Base-by-base conservation (phyloP, 2,329 filamentous ascomycete species). In the Cladosporium sp. region DNA sequence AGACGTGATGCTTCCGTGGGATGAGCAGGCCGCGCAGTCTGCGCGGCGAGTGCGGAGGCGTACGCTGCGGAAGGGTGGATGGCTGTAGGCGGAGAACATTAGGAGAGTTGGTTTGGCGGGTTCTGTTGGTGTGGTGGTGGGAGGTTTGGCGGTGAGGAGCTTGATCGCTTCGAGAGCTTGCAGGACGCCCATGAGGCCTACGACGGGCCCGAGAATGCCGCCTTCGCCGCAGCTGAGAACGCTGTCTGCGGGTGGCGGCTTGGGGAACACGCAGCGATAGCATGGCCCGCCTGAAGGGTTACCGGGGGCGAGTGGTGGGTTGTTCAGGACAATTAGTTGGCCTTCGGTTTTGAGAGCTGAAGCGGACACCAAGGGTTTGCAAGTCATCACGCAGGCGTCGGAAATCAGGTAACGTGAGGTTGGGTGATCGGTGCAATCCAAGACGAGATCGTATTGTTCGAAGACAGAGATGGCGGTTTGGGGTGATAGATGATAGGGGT, bases 401-500 rank as follows among this genome's bases (percentile, higher is more conserved):
- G 89, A 96, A 57, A 97, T 88, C 40, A 97, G 80, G 67, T 99
- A 97, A 38, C 93, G 87, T 0, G 89, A 88, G 1, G 88, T 86
- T 0, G 93, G 92, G 57, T 92, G 90, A 69, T 99, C 93, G 8
- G 92, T 97, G 67, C 93, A 99, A 68, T 99, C 93, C 11, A 99
- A 82, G 1, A 97, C 82, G 1, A 96, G 60, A 61, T 96, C 89
- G 64, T 95, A 97, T 3, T 73, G 61, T 0, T 74, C 70, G 50
- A 95, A 80, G 36, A 89, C 82, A 0, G 74, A 67, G 6, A 82
- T 70, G 0, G 89, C 87, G 47, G 86, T 88, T 52, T 81, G 71
- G 0, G 89, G 78, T 0, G 80, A 82, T 12, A 96, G 78, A 56
- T 87, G 84, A 12, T 76, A 74, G 8, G 70, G 66, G 63, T 95